phyloP scores from a whole-genome alignment of 306 rosid species.

The Betula pendula region DNA sequence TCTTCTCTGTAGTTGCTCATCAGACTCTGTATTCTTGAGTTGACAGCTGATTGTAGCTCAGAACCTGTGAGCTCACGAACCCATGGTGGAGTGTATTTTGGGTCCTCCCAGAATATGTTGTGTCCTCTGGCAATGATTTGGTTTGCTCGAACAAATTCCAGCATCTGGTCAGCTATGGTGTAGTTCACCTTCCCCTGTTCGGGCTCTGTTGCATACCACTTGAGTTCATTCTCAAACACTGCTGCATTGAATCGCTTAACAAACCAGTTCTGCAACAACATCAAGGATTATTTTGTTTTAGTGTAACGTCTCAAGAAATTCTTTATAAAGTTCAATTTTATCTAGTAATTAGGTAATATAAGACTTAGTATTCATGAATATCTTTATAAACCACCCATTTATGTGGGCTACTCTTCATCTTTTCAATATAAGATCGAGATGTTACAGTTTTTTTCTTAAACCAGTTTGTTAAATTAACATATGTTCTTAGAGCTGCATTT shows the following conservation, averaged over 20 bases:
- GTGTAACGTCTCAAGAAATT: too few species aligned
- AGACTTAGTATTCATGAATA: too few species aligned
- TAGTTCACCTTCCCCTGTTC: constrained; percentile 65
- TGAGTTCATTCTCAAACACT: constrained; percentile 90
- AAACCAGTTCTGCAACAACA: constrained; percentile 71
- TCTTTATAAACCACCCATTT: too few species aligned
- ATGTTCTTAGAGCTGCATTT: too few species aligned
- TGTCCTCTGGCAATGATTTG: constrained; percentile 78
- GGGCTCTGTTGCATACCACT: constrained; percentile 93
- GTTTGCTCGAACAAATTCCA: constrained; percentile 66
- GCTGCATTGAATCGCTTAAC: constrained; percentile 76
- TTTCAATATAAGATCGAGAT: too few species aligned
- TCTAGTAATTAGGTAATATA: too few species aligned
- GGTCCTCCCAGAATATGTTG: constrained; percentile 96
- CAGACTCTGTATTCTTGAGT: constrained; percentile 57
- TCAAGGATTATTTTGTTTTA: too few species aligned
- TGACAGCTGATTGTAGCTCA: constrained; percentile 58
- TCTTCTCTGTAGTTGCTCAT: constrained; percentile 72
- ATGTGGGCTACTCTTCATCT: too few species aligned
- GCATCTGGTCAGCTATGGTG: constrained; percentile 67
- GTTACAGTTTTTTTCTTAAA: too few species aligned
- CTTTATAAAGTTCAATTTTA: too few species aligned
- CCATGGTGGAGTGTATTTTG: constrained; percentile 70
- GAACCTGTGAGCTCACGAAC: constrained; percentile 58
- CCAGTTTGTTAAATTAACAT: too few species aligned